Base-by-base conservation (phyloP, 2,329 filamentous ascomycete genomes). In the Sclerotinia minor region DNA sequence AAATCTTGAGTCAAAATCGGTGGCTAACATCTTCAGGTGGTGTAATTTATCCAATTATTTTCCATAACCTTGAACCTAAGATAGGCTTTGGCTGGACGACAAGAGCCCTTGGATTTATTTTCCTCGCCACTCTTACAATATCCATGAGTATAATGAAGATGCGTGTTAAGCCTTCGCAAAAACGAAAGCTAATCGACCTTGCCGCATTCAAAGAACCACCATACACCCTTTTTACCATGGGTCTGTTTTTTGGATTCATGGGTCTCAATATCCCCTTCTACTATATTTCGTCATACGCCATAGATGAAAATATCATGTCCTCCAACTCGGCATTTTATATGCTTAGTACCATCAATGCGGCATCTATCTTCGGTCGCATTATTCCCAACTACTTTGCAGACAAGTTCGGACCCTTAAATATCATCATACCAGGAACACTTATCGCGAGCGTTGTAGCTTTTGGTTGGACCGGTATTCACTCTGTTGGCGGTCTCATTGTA, bases 41-140 rank as follows among this genome's bases (percentile, higher is more conserved):
- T 60, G 84, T 93, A 70, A 78, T 89, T 61, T 92, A 91, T 59
- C 84, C 84, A 1, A 77, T 86, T 0, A 68, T 81, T 47, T 74
- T 85, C 4, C 64, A 75, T 52, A 63, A 64, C 4, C 71, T 77
- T 13, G 71, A 76, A 55, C 72, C 74, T 3, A 65, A 67, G 17
- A 64, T 77, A 32, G 75, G 76, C 3, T 77, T 73, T 47, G 70
- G 68, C 8, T 77, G 76, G 76, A 58, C 71, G 2, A 73, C 70
- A 11, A 70, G 75, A 38, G 70, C 73, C 50, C 55, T 77, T 5
- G 75, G 70, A 19, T 73, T 74, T 38, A 71, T 75, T 47, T 70
- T 66, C 41, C 57, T 75, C 5, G 64, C 73, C 32, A 63, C 73
- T 7, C 71, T 73, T 60, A 53, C 61, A 7, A 69, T 76, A n/a